Evolutionary conservation across 2,329 filamentous ascomycete genomes (phyloP), one percentile per base, ranked within the genome.

Genomic region (Aaosphaeria arxii): DNA sequence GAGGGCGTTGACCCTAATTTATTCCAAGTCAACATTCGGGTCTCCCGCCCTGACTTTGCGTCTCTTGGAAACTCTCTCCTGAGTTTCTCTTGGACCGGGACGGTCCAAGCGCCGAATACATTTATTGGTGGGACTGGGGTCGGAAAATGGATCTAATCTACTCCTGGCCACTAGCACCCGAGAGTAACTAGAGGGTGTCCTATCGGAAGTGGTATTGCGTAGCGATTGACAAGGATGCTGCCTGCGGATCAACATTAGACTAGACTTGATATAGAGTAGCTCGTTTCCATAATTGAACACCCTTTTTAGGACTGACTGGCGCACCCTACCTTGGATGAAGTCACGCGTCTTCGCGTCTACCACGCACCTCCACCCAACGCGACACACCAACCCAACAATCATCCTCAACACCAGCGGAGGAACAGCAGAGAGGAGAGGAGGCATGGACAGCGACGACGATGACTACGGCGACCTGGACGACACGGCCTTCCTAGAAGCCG

Each of bases 401-500:
- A 11, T 41, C 7, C 33, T 9, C 9, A 36, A 13, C 9, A 13
- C 9, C 33, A 13, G 9, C 39, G 11, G 11, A 11, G 39, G 39
- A 11, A 36, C 9, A 13, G 33, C 9, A 13, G 33, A 13, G 33
- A 13, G 13, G 33, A 9, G 33, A 36, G 39, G 45, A 45, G 38
- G 38, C 29, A 58, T 58, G 55, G 44, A 56, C 31, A 63, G 66
- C 36, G 65, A 61, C 50, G 82, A 87, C 55, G 17, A 24, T 24
- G 82, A 85, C 41, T 87, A 83, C 60, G 83, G 83, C 49, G 83
- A 83, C 53, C 77, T 87, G 45, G 78, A 81, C 45, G 85, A 88
- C 51, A 85, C 86, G 58, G 85, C 86, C 55, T 71, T 88, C 49
- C 74, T 87, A 40, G 72, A 78, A 33, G 84, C 79, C 5, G 75